These are phyloP conservation scores for Byssothecium circinans DNA, from an alignment of 2,329 filamentous ascomycete genomes.

Conservation along the genomic window DNA sequence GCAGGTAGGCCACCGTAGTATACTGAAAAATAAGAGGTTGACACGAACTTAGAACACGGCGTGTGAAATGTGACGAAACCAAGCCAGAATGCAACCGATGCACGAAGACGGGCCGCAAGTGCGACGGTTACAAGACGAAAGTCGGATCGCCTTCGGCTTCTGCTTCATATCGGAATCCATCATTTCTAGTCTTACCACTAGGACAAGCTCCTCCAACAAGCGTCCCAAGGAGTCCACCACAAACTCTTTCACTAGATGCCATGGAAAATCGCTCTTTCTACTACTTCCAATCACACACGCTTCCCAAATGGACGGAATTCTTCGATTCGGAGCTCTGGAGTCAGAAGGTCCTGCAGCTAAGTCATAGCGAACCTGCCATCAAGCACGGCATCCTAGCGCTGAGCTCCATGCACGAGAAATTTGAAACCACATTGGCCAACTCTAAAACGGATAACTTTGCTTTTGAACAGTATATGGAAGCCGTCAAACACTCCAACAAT, in stretches of 20 bases:
- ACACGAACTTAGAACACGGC: slow-evolving; percentile 27
- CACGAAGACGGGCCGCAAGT: slow-evolving; percentile 41
- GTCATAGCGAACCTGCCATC: slow-evolving; percentile 32
- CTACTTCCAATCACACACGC: slow-evolving; percentile 30
- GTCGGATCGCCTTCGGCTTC: slow-evolving; percentile 17
- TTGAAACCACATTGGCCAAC: slow-evolving; percentile 20
- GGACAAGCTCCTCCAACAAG: slow-evolving; percentile 6
- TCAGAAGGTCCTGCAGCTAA: slow-evolving; percentile 28
- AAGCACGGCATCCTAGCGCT: slow-evolving; percentile 34
- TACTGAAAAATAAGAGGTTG: slow-evolving; percentile 3
- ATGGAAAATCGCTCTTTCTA: slow-evolving; percentile 32
- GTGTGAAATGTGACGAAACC: slow-evolving; percentile 42
- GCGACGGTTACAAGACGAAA: slow-evolving; percentile 38
- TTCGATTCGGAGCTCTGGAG: slow-evolving; percentile 38
- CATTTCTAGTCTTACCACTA: slow-evolving; percentile 31
- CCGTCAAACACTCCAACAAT: slow-evolving; percentile 31
- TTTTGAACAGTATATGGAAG: slow-evolving; percentile 33
- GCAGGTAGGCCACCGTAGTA: slow-evolving; percentile 21
- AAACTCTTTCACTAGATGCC: slow-evolving; percentile 22
- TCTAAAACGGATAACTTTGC: slow-evolving; percentile 24
- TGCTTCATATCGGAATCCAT: slow-evolving; percentile 29
- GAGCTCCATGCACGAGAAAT: slow-evolving; percentile 33
- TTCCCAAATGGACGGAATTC: slow-evolving; percentile 35
- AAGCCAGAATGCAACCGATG: slow-evolving; percentile 39
- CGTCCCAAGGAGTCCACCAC: slow-evolving; percentile 21